These are phyloP conservation scores for Claviceps pusilla DNA, from an alignment of 2,329 filamentous ascomycete species.

Conservation along the genomic window DNA sequence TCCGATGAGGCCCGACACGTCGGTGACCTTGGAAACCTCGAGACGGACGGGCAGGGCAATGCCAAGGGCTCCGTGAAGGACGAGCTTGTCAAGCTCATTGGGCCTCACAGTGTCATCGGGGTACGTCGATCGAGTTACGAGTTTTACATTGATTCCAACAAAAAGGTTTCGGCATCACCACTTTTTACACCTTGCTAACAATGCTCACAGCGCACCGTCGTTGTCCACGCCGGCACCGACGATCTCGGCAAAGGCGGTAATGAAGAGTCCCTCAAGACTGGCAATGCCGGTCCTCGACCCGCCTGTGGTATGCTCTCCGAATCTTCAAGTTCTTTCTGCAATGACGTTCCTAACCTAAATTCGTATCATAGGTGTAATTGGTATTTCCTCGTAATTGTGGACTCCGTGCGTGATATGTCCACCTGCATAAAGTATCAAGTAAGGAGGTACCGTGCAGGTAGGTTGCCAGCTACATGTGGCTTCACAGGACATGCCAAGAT, in stretches of 20 bases:
- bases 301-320: slow-evolving; percentile 62
- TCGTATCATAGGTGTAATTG: slow-evolving; percentile 56
- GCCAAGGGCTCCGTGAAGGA: slow-evolving; percentile 67
- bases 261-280: slow-evolving; percentile 96
- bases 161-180: no score
- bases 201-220: slow-evolving; percentile 62
- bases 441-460: not conserved
- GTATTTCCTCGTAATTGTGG: slow-evolving; percentile 56
- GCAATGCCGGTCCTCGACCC: slow-evolving; percentile 83
- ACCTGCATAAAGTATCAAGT: not conserved
- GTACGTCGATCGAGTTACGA: slow-evolving; percentile 34
- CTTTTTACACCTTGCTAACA: not conserved
- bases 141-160: not conserved
- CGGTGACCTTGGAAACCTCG: slow-evolving; percentile 93
- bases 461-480: not conserved
- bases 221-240: slow-evolving; percentile 88
- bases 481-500: not conserved
- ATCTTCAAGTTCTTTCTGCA: not conserved
- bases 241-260: slow-evolving; percentile 85
- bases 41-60: slow-evolving; percentile 87
- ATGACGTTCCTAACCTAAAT: slow-evolving; percentile 4
- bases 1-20: slow-evolving; percentile 77
- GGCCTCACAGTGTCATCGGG: slow-evolving; percentile 85
- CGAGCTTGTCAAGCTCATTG: slow-evolving; percentile 85
- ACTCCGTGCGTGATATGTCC: not conserved